Percentiles rank a stretch among this genome's conserved stretches.
These are phyloP conservation scores for Oryza rufipogon DNA, from an alignment of 176 grass and related monocot genomes.

Conservation along the genomic window DNA sequence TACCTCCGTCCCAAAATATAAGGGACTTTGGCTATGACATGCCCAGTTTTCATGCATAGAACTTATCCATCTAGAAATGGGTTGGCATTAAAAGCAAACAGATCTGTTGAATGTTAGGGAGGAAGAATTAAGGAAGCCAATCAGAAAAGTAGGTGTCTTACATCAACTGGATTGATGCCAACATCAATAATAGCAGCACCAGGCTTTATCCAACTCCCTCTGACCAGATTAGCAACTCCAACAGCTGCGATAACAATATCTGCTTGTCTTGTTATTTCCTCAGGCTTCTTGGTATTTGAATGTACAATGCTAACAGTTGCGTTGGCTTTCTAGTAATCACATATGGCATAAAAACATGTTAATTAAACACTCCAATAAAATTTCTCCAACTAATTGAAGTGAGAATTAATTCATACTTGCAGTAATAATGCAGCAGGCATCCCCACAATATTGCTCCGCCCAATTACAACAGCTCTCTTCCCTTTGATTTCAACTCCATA, in stretches of 20 bases:
- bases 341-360: conserved; percentile 4
- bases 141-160: conserved; percentile 47
- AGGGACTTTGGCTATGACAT: too few relatives aligned
- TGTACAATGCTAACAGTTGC: conserved; percentile 97
- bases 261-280: conserved; percentile 82
- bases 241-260: conserved; percentile 94
- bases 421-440: conserved; percentile 86
- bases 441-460: conserved; percentile 94
- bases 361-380: conserved; percentile 30
- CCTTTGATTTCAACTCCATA: conserved; percentile 85
- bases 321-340: conserved; percentile 81
- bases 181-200: conserved; percentile 93
- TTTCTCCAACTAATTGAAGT: conserved; percentile 12
- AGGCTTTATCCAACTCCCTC: conserved; percentile 94
- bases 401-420: conserved; percentile 58
- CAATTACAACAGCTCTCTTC: conserved; percentile 88
- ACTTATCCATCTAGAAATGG: conserved; percentile 13
- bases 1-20: too few relatives aligned
- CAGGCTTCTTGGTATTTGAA: conserved; percentile 81
- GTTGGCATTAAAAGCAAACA: background rate
- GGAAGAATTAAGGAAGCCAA: background rate
- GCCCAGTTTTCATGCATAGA: background rate
- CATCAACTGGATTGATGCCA: conserved; percentile 95
- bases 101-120: background rate
- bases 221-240: conserved; percentile 89